These are phyloP conservation scores for Orbilia quercus DNA, from an alignment of 2,329 filamentous ascomycete genomes.

Conservation along the genomic window DNA sequence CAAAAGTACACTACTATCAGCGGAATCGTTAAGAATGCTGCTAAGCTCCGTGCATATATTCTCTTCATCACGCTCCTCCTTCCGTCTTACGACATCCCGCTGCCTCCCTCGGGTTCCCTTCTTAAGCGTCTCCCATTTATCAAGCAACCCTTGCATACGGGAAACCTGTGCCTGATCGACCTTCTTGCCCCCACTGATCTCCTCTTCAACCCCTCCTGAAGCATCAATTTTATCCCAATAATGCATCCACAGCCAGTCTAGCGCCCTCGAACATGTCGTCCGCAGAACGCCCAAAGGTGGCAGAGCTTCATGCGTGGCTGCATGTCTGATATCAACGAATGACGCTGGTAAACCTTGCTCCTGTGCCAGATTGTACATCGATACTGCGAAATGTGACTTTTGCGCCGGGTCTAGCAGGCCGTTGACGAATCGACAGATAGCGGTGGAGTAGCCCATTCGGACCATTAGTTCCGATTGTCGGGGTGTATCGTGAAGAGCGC, in stretches of 20 bases:
- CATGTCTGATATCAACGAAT: slow-evolving; percentile 89
- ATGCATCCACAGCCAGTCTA: slow-evolving; percentile 88
- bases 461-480: slow-evolving; percentile 70
- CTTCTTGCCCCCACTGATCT: slow-evolving; percentile 22
- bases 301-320: slow-evolving; percentile 88
- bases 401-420: slow-evolving; percentile 79
- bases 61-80: slow-evolving; percentile 38
- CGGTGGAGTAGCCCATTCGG: slow-evolving; percentile 77
- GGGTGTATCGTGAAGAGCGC: slow-evolving; percentile 73
- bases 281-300: slow-evolving; percentile 80
- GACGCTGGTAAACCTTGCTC: slow-evolving; percentile 76
- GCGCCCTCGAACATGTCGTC: slow-evolving; percentile 74
- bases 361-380: slow-evolving; percentile 77
- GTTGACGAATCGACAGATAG: slow-evolving; percentile 83
- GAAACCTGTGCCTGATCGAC: slow-evolving; percentile 46
- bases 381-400: slow-evolving; percentile 72
- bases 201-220: slow-evolving; percentile 34
- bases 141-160: slow-evolving; percentile 33
- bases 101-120: slow-evolving; percentile 17
- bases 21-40: slow-evolving; percentile 33
- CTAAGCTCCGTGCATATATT: slow-evolving; percentile 34
- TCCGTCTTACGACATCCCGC: slow-evolving; percentile 34
- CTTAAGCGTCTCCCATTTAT: slow-evolving; percentile 37
- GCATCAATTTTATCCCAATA: slow-evolving; percentile 73
- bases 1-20: slow-evolving; percentile 22